Evolutionary conservation across 305 asterid genomes (phyloP).

Genomic region (Fraxinus albicans): DNA sequence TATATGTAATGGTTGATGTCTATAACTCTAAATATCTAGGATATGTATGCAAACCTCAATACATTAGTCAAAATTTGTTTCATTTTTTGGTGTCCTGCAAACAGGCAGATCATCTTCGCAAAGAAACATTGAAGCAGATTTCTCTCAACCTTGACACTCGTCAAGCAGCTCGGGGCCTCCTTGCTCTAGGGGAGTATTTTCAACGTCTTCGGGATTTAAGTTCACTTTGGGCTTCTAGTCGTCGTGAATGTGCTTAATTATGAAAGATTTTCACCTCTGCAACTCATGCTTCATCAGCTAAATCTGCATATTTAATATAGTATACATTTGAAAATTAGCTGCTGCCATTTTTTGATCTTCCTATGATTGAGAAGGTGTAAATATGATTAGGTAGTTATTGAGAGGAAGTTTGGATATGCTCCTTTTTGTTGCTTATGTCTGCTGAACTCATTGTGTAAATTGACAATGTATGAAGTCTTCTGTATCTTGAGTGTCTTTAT

Average conservation of each 20-base stretch:
- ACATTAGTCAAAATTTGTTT: not conserved
- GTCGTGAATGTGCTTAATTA: conserved; percentile 36
- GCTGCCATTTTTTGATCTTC: conserved; percentile 41
- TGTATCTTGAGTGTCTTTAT: conserved; percentile 15
- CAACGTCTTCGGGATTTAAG: conserved; percentile 67
- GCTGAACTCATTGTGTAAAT: conserved; percentile 14
- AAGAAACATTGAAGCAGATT: conserved; percentile 66
- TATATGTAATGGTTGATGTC: not conserved
- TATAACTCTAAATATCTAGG: not conserved
- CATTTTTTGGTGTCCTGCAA: conserved; percentile 1
- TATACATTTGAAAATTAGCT: conserved; percentile 21
- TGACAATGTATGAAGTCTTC: conserved; percentile 18
- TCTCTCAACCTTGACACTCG: conserved; percentile 48
- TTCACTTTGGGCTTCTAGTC: conserved; percentile 54
- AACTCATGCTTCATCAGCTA: conserved; percentile 8
- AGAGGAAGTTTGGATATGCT: conserved; percentile 38
- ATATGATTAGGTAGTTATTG: conserved; percentile 37
- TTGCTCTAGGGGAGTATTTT: conserved; percentile 73
- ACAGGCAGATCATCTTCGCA: conserved; percentile 87
- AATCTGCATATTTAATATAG: conserved; percentile 17
- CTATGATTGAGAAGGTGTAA: conserved; percentile 29
- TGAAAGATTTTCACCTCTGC: not conserved
- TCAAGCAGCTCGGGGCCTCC: conserved; percentile 72
- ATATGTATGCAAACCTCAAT: not conserved
- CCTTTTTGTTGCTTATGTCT: conserved; percentile 7